phyloP scores from a whole-genome alignment of 306 rosid species.

The Pyrus communis region DNA sequence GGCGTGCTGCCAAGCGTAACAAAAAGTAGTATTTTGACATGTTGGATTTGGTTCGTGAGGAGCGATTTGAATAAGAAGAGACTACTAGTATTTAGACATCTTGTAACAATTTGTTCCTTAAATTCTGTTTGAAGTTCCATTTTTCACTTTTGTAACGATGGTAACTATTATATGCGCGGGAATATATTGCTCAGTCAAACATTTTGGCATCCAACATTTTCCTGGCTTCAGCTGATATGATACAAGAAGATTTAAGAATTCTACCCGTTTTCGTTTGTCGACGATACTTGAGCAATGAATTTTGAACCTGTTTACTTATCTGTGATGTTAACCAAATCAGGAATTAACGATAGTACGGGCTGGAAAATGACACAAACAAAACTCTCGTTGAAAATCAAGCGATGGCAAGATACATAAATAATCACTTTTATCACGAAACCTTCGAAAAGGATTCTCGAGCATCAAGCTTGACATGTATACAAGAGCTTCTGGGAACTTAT shows the following conservation, averaged over 20 bases:
- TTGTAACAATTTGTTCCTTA: not conserved
- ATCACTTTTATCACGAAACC: not conserved
- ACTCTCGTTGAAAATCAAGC: not conserved
- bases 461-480: not conserved
- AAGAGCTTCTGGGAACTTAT: not conserved
- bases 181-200: not conserved
- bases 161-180: not conserved
- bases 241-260: not conserved
- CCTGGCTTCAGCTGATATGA: not conserved
- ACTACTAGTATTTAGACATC: slow-evolving; percentile 2
- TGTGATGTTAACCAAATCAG: not conserved
- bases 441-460: not conserved
- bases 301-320: not conserved
- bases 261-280: not conserved
- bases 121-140: not conserved
- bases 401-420: not conserved
- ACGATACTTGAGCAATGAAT: not conserved
- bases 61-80: slow-evolving; percentile 16
- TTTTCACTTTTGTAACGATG: not conserved
- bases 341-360: not conserved
- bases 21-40: slow-evolving; percentile 25
- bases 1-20: slow-evolving; percentile 72
- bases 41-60: slow-evolving; percentile 5
- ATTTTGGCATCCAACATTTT: not conserved
- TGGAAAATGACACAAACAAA: not conserved